Percentiles rank a stretch among this genome's conserved stretches.
phyloP scores from a whole-genome alignment of 2,329 filamentous ascomycete species.

The Colletotrichum camelliae region DNA sequence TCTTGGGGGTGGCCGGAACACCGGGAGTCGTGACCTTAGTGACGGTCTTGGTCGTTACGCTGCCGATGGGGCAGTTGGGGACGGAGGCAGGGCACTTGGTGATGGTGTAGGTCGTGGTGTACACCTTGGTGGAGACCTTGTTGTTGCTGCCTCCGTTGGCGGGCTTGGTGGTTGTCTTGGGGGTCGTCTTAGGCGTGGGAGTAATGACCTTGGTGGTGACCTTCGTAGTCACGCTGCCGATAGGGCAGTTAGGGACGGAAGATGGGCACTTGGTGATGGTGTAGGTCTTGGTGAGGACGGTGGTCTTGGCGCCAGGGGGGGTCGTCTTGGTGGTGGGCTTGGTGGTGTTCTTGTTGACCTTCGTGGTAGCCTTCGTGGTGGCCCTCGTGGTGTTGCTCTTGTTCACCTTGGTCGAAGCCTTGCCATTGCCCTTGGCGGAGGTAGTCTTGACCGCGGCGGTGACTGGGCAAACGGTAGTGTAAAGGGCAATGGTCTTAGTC shows the following conservation, averaged over 20 bases:
- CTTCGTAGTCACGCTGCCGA: slow-evolving; percentile 42
- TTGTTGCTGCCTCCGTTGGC: not conserved
- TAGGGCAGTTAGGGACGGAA: slow-evolving; percentile 43
- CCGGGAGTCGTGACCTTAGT: slow-evolving; percentile 15
- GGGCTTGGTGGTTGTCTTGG: not conserved
- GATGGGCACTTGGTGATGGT: slow-evolving; percentile 63
- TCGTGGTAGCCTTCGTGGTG: not conserved
- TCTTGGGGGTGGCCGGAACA: not conserved
- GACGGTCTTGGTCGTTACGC: slow-evolving; percentile 44
- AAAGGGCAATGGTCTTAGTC: slow-evolving; percentile 37
- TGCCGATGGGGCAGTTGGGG: slow-evolving; percentile 40
- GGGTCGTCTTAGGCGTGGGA: not conserved
- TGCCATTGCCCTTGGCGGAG: slow-evolving; percentile 1
- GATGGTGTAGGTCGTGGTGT: slow-evolving; percentile 55
- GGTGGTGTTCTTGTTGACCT: not conserved
- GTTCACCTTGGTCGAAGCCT: not conserved
- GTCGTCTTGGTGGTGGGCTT: not conserved
- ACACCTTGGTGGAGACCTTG: slow-evolving; percentile 35
- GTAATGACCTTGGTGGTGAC: slow-evolving; percentile 31
- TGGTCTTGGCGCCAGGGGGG: slow-evolving; percentile 27
- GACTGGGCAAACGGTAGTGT: slow-evolving; percentile 49
- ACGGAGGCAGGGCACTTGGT: slow-evolving; percentile 56
- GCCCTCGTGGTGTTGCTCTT: not conserved
- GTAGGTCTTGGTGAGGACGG: slow-evolving; percentile 47
- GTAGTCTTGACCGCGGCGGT: slow-evolving; percentile 16